These are phyloP conservation scores for Volvox carteri DNA, from an alignment of 163 green algal species.

Conservation along the genomic window DNA sequence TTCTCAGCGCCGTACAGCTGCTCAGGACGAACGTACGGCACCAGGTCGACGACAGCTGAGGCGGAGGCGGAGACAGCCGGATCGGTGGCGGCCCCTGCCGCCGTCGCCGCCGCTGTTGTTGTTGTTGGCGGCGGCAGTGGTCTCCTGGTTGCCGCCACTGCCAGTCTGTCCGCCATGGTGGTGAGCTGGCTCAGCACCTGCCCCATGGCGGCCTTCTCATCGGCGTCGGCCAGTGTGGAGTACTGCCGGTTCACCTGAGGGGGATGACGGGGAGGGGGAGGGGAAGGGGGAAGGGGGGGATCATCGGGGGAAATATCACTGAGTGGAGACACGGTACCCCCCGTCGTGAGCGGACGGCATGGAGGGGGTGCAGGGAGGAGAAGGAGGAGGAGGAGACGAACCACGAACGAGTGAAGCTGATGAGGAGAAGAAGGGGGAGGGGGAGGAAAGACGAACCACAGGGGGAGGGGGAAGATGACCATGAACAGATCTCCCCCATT, in stretches of 20 bases:
- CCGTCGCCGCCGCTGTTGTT: too few relatives aligned
- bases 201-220: slow-evolving; percentile 42
- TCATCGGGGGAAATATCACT: too few relatives aligned
- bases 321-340: too few relatives aligned
- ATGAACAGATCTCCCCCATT: too few relatives aligned
- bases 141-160: slow-evolving; percentile 17
- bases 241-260: slow-evolving; percentile 48
- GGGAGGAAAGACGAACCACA: too few relatives aligned
- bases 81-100: not conserved
- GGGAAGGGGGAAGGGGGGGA: too few relatives aligned
- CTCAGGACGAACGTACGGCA: slow-evolving; percentile 39
- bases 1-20: slow-evolving; percentile 38
- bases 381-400: too few relatives aligned
- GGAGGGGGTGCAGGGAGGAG: too few relatives aligned
- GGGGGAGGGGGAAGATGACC: too few relatives aligned
- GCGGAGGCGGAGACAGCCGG: not conserved
- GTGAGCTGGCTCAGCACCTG: slow-evolving; percentile 48
- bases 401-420: too few relatives aligned
- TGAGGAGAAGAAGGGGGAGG: too few relatives aligned
- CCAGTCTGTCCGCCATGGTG: slow-evolving; percentile 51
- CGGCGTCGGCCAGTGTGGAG: slow-evolving; percentile 22
- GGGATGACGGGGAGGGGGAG: not conserved
- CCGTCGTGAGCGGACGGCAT: too few relatives aligned
- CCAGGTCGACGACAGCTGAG: not conserved
- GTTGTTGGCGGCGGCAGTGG: slow-evolving; percentile 1